These are phyloP conservation scores for Chaetothyriales sp. DNA, from an alignment of 2,329 filamentous ascomycete genomes.

Conservation along the genomic window DNA sequence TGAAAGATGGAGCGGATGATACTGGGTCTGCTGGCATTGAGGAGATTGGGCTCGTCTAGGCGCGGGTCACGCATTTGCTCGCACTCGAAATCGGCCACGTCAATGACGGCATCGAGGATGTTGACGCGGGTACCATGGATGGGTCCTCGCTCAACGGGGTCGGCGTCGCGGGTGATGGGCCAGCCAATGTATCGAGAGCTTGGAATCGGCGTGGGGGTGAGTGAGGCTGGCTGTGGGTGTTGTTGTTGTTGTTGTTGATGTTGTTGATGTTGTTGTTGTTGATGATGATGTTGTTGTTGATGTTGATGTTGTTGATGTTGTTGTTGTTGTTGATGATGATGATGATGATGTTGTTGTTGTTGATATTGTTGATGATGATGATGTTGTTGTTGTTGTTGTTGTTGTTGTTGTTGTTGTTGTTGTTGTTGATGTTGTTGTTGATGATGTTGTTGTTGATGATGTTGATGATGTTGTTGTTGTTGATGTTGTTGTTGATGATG, in stretches of 20 bases:
- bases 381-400: neutral
- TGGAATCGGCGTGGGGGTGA: conserved; percentile 5
- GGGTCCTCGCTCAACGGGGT: conserved; percentile 9
- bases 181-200: conserved; percentile 15
- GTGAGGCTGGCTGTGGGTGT: neutral
- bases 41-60: conserved; percentile 35
- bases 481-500: neutral
- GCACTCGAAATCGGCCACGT: conserved; percentile 59
- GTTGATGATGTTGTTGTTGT: neutral
- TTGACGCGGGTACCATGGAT: conserved; percentile 62
- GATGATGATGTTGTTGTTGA: neutral
- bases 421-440: no score
- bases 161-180: conserved; percentile 10
- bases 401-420: neutral
- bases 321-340: neutral
- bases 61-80: conserved; percentile 41
- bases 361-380: no score
- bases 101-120: conserved; percentile 59
- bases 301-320: neutral
- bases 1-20: conserved; percentile 54
- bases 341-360: conserved; percentile 1
- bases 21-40: conserved; percentile 60
- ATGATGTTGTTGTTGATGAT: neutral
- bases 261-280: neutral
- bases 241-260: neutral